Evolutionary conservation across 441 rosid species (phyloP).

Genomic region (Macaranga tanarius): DNA sequence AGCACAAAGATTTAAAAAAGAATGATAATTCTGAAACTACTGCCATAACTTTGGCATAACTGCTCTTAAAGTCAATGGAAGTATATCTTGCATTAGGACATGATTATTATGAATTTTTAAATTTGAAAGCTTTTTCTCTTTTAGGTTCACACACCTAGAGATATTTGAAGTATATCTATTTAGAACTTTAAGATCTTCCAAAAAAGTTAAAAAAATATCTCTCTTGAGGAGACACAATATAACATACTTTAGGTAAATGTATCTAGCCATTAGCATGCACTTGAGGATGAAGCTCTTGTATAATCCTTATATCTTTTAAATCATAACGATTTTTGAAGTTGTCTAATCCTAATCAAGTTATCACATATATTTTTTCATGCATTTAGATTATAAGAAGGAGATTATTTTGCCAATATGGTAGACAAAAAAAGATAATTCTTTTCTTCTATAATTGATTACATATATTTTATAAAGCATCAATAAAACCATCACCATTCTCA

Average conservation of each 20-base stretch:
- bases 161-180: too few species aligned
- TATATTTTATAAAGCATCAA: too few species aligned
- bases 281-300: not conserved
- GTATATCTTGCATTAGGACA: too few species aligned
- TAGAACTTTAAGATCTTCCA: too few species aligned
- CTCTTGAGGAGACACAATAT: not conserved
- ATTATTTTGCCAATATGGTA: not conserved
- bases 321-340: too few species aligned
- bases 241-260: not conserved
- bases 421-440: not conserved
- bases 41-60: too few species aligned
- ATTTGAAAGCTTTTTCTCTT: too few species aligned
- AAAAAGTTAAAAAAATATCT: not conserved
- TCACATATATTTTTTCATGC: conserved; percentile 2
- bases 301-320: not conserved
- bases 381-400: not conserved
- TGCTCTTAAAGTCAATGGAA: too few species aligned
- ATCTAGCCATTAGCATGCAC: not conserved
- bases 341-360: too few species aligned
- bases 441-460: not conserved
- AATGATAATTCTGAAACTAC: too few species aligned
- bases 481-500: not conserved
- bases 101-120: too few species aligned
- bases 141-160: too few species aligned
- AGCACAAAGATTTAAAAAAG: not conserved